Percentiles rank a stretch among this genome's conserved stretches.
Evolutionary conservation across 495 filamentous ascomycete genomes (phyloP).

Genomic region (Talaromyces wortmannii): DNA sequence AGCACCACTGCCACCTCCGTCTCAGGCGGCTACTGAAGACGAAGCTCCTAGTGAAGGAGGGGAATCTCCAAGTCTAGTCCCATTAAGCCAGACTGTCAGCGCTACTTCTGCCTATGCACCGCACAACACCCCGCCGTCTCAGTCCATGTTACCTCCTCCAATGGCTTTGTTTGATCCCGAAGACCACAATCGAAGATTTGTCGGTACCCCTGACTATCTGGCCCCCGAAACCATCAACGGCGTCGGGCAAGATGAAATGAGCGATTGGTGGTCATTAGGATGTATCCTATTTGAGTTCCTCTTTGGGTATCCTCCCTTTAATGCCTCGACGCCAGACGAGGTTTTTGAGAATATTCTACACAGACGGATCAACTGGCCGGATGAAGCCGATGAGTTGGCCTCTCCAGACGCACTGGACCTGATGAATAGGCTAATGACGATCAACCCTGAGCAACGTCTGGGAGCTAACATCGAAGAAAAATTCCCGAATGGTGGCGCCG

Average conservation of each 20-base stretch:
- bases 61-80: slow-evolving; percentile 64
- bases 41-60: slow-evolving; percentile 60
- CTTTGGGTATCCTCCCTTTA: slow-evolving; percentile 89
- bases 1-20: slow-evolving; percentile 23
- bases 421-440: slow-evolving; percentile 82
- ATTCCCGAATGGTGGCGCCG: slow-evolving; percentile 72
- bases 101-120: slow-evolving; percentile 36
- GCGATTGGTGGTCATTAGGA: slow-evolving; percentile 98
- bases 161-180: slow-evolving; percentile 96
- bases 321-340: slow-evolving; percentile 81
- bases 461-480: slow-evolving; percentile 79
- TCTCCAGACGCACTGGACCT: slow-evolving; percentile 86
- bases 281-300: slow-evolving; percentile 97
- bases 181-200: slow-evolving; percentile 87
- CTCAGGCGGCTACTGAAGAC: slow-evolving; percentile 56
- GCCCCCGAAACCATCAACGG: slow-evolving; percentile 96
- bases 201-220: slow-evolving; percentile 95
- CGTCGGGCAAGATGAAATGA: slow-evolving; percentile 90
- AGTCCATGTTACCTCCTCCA: slow-evolving; percentile 78
- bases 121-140: slow-evolving; percentile 57
- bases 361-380: slow-evolving; percentile 84
- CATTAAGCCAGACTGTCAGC: slow-evolving; percentile 54
- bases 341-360: slow-evolving; percentile 96
- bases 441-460: slow-evolving; percentile 71
- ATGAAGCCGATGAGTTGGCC: slow-evolving; percentile 59